Evolutionary conservation across 192 early-diverging fungal species (phyloP).

Genomic region (Entophlyctis luteolus): DNA sequence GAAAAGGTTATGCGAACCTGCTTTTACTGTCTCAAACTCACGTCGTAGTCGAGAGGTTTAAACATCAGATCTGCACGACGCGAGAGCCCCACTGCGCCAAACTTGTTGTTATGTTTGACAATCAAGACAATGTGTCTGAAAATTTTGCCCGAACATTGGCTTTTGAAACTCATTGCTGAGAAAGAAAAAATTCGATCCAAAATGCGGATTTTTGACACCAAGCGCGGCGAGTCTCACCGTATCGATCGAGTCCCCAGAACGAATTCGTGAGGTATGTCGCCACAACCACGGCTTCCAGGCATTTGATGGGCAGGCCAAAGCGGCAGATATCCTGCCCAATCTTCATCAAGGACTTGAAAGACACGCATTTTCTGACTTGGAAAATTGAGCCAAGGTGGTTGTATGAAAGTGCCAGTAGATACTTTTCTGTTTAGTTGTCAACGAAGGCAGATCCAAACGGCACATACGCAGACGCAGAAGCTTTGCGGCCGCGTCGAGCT

Average conservation of each 20-base stretch:
- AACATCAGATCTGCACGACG: conserved; percentile 41
- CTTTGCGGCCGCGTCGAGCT: no score
- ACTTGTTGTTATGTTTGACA: conserved; percentile 27
- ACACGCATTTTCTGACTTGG: conserved; percentile 28
- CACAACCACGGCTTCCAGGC: conserved; percentile 46
- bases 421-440: conserved; percentile 13
- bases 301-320: conserved; percentile 45
- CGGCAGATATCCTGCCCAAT: conserved; percentile 33
- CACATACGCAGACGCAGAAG: no score
- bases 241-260: conserved; percentile 32
- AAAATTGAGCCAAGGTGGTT: conserved; percentile 38
- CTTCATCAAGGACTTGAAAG: conserved; percentile 22
- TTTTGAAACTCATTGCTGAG: conserved; percentile 39
- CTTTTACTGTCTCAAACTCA: background rate
- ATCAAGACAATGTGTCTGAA: conserved; percentile 48
- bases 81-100: conserved; percentile 45
- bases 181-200: background rate
- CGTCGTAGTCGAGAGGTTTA: conserved; percentile 31
- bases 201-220: background rate
- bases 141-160: conserved; percentile 11
- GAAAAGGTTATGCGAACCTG: background rate
- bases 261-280: conserved; percentile 27
- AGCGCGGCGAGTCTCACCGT: conserved; percentile 19
- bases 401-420: conserved; percentile 25
- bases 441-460: no score